phyloP scores from a whole-genome alignment of 345 rosid species.

The Lenwebbia sp. region DNA sequence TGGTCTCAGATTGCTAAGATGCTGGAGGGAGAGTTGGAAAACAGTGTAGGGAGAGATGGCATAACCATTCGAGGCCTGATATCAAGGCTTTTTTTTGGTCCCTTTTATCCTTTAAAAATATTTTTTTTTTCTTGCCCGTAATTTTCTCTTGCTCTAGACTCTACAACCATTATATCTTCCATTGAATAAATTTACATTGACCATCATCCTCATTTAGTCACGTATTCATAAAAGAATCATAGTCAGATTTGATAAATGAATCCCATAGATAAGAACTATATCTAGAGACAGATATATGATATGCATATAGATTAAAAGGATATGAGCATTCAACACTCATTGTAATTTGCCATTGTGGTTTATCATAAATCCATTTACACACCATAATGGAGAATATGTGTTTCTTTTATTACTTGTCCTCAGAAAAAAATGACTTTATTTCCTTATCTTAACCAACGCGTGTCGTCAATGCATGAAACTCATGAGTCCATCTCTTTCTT shows the following conservation, averaged over 20 bases:
- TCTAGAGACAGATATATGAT: too few species aligned
- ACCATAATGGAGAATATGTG: background rate
- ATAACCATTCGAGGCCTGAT: background rate
- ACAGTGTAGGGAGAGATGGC: background rate
- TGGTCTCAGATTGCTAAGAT: slow-evolving; percentile 3
- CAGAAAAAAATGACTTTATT: background rate
- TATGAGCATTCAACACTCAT: too few species aligned
- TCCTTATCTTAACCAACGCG: background rate
- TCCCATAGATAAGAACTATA: too few species aligned
- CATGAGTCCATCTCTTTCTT: background rate
- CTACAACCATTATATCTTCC: too few species aligned
- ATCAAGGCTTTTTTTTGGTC: background rate
- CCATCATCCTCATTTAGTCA: too few species aligned
- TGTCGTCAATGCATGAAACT: background rate
- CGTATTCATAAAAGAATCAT: too few species aligned
- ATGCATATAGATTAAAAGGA: too few species aligned
- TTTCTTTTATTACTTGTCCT: background rate
- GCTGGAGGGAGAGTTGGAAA: background rate
- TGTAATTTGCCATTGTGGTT: background rate
- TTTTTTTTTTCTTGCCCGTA: too few species aligned
- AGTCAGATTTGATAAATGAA: too few species aligned
- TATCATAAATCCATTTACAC: background rate
- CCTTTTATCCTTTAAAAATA: too few species aligned
- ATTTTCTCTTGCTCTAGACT: too few species aligned
- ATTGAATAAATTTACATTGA: too few species aligned